Evolutionary conservation across 2,329 filamentous ascomycete genomes (phyloP).

Genomic region (Alternaria viburni): DNA sequence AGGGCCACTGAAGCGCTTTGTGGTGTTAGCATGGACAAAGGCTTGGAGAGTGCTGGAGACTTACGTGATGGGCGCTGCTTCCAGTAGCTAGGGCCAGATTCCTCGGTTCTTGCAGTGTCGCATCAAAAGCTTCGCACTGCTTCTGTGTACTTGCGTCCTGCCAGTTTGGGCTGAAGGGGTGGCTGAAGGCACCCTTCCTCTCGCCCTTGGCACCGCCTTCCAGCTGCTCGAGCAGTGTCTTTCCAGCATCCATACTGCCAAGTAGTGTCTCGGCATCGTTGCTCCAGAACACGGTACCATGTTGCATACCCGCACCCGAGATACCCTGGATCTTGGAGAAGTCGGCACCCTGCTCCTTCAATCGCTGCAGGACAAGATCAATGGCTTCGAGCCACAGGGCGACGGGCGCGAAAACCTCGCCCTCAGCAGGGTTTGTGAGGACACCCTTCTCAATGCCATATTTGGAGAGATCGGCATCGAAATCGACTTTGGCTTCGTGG

Average conservation of each 20-base stretch:
- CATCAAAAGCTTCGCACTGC: constrained; percentile 90
- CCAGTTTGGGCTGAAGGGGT: constrained; percentile 94
- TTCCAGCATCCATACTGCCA: constrained; percentile 63
- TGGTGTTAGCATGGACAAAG: constrained; percentile 11
- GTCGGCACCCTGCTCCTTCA: constrained; percentile 73
- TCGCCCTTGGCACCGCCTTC: constrained; percentile 47
- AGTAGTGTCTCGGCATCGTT: constrained; percentile 70
- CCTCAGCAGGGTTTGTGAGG: constrained; percentile 77
- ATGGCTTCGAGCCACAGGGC: constrained; percentile 94
- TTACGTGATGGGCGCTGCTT: constrained; percentile 91
- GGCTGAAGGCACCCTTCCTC: constrained; percentile 70
- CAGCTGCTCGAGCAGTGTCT: constrained; percentile 75
- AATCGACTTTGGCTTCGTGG: constrained; percentile 90
- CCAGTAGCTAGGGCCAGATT: constrained; percentile 81
- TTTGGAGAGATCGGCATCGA: constrained; percentile 80
- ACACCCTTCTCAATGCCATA: constrained; percentile 86
- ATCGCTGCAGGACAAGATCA: constrained; percentile 78
- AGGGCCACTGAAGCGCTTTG: constrained; percentile 90
- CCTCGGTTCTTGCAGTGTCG: constrained; percentile 68
- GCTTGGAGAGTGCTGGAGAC: constrained; percentile 30
- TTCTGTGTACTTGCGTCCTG: constrained; percentile 94
- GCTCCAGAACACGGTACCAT: constrained; percentile 96
- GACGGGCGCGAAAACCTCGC: constrained; percentile 91
- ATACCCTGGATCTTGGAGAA: constrained; percentile 79
- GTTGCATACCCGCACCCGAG: constrained; percentile 94